Evolutionary conservation across 495 filamentous ascomycete genomes (phyloP).

Genomic region (Penicillium bovifimosum): DNA sequence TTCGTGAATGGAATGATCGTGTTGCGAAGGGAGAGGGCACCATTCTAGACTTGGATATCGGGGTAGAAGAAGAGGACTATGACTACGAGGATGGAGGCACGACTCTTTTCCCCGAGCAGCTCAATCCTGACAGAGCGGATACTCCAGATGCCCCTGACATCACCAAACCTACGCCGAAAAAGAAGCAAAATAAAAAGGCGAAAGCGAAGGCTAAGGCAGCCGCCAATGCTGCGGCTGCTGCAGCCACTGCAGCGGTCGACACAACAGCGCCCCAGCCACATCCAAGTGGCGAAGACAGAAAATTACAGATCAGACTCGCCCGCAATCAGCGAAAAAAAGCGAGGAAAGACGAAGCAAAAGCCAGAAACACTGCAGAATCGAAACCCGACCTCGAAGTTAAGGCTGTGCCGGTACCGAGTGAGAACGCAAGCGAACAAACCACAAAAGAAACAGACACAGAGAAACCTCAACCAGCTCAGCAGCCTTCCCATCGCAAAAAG

Average conservation of each 20-base stretch:
- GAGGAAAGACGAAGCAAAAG: not conserved
- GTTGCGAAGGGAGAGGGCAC: conserved; percentile 8
- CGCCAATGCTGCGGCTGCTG: not conserved
- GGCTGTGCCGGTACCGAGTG: not conserved
- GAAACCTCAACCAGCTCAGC: not conserved
- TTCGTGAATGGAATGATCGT: conserved; percentile 25
- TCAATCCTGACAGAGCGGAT: not conserved
- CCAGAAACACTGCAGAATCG: not conserved
- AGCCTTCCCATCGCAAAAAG: not conserved
- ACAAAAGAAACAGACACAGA: not conserved
- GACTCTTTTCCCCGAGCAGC: conserved; percentile 1
- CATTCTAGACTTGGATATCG: conserved; percentile 24
- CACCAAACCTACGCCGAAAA: conserved; percentile 1
- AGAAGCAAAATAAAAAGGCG: conserved; percentile 10
- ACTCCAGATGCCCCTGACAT: not conserved
- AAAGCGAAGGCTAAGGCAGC: conserved; percentile 18
- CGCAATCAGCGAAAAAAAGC: not conserved
- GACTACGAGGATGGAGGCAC: conserved; percentile 17
- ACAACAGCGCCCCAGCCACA: not conserved
- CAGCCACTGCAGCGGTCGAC: not conserved
- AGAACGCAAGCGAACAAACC: not conserved
- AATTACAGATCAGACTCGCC: not conserved
- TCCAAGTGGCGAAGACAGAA: not conserved
- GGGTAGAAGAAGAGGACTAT: not conserved
- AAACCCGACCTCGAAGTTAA: not conserved